Percentiles rank a stretch among this genome's conserved stretches.
Conservation (phyloP, 2,329 filamentous ascomycete genomes). For the Dryadomyces quercus-mongolicae region DNA sequence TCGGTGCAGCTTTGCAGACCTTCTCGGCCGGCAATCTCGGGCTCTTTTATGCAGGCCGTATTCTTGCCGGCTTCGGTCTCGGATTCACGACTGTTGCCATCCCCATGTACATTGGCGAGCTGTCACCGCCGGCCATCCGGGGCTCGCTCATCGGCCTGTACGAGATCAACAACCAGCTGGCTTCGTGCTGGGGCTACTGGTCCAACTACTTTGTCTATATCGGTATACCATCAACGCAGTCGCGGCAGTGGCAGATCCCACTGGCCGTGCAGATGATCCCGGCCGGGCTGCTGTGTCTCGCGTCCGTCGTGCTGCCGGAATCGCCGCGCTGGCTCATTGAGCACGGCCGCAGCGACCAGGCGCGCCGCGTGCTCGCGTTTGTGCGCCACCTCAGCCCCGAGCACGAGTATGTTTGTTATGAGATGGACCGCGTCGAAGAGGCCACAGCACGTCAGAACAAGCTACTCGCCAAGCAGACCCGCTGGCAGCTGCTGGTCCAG, state of each 20-base stretch:
- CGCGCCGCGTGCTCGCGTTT: slow-evolving; percentile 24
- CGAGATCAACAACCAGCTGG: slow-evolving; percentile 23
- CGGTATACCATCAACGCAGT: slow-evolving; percentile 10
- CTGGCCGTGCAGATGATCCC: slow-evolving; percentile 29
- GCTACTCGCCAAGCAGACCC: slow-evolving; percentile 28
- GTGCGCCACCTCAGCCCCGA: slow-evolving; percentile 27
- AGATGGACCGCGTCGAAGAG: slow-evolving; percentile 16
- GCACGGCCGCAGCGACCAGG: slow-evolving; percentile 26
- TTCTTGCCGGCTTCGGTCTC: slow-evolving; percentile 31
- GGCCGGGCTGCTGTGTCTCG: slow-evolving; percentile 15
- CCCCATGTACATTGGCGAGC: slow-evolving; percentile 46
- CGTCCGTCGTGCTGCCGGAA: slow-evolving; percentile 21
- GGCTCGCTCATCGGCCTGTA: slow-evolving; percentile 23
- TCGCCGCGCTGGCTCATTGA: slow-evolving; percentile 25
- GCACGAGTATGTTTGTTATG: slow-evolving; percentile 48
- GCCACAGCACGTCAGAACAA: slow-evolving; percentile 75
- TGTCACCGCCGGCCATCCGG: slow-evolving; percentile 37
- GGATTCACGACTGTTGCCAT: slow-evolving; percentile 38
- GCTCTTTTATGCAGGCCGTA: slow-evolving; percentile 5
- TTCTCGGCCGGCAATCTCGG: neutral
- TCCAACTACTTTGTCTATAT: slow-evolving; percentile 8
- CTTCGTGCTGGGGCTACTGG: slow-evolving; percentile 36
- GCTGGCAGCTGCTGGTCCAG: neutral
- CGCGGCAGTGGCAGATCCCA: slow-evolving; percentile 28
- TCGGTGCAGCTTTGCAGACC: neutral